Evolutionary conservation across 208 protist species (phyloP).

Genomic region (Acanthamoeba castellanii): DNA sequence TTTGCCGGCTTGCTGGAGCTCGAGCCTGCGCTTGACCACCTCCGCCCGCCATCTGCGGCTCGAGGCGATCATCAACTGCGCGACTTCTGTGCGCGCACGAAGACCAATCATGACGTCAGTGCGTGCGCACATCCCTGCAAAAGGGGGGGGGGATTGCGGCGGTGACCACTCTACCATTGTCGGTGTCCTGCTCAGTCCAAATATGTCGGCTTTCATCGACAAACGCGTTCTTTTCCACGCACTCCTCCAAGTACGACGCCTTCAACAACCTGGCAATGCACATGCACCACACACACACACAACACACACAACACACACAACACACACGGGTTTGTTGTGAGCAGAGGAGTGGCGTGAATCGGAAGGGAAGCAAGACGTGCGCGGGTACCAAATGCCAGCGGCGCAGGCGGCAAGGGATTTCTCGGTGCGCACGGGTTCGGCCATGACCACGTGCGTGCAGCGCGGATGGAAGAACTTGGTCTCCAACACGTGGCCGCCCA

Average conservation of each 20-base stretch:
- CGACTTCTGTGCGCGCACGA: no score
- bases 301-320: no score
- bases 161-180: no score
- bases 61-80: not conserved
- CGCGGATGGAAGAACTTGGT: conserved; percentile 34
- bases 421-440: not conserved
- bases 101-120: no score
- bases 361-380: no score
- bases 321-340: not conserved
- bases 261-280: no score
- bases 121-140: no score
- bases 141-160: no score
- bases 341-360: no score
- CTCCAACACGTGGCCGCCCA: conserved; percentile 11
- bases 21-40: not conserved
- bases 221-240: conserved; percentile 1
- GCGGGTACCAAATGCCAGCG: conserved; percentile 10
- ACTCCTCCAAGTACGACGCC: not conserved
- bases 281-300: no score
- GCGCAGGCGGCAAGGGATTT: conserved; percentile 3
- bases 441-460: conserved; percentile 52
- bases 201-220: conserved; percentile 14
- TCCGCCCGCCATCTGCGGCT: not conserved
- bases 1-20: conserved; percentile 2
- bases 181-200: not conserved